phyloP scores from a whole-genome alignment of 306 rosid species.

The Inga laurina region DNA sequence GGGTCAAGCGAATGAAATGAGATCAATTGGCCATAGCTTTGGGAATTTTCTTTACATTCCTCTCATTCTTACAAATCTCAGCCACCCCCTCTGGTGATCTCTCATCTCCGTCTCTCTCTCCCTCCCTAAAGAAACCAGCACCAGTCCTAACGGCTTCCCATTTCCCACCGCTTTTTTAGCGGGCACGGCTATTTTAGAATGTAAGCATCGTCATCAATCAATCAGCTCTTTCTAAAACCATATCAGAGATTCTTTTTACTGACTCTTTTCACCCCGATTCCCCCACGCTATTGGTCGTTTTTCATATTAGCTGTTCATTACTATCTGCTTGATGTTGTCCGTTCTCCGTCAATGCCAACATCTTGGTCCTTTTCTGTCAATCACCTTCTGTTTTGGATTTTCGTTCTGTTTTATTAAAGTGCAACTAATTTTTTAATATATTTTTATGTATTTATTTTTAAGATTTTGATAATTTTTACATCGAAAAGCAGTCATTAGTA shows the following conservation, averaged over 20 bases:
- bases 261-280: neutral
- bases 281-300: neutral
- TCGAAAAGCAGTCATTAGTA: too few species aligned
- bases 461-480: neutral
- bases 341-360: neutral
- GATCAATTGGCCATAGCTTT: constrained; percentile 27
- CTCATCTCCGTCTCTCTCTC: constrained; percentile 29
- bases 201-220: neutral
- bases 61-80: constrained; percentile 39
- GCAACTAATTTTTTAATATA: neutral
- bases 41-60: constrained; percentile 31
- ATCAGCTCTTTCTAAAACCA: neutral
- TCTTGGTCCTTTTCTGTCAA: neutral
- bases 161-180: constrained; percentile 40
- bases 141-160: constrained; percentile 35
- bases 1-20: constrained; percentile 35
- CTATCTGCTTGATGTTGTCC: neutral
- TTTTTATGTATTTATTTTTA: neutral
- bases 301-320: neutral
- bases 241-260: neutral
- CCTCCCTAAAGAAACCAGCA: constrained; percentile 39
- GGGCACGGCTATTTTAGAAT: constrained; percentile 33
- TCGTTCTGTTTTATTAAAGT: neutral
- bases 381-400: neutral
- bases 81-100: constrained; percentile 25